Conservation (phyloP, 495 filamentous ascomycete genomes). For the Penicillium pulvis region DNA sequence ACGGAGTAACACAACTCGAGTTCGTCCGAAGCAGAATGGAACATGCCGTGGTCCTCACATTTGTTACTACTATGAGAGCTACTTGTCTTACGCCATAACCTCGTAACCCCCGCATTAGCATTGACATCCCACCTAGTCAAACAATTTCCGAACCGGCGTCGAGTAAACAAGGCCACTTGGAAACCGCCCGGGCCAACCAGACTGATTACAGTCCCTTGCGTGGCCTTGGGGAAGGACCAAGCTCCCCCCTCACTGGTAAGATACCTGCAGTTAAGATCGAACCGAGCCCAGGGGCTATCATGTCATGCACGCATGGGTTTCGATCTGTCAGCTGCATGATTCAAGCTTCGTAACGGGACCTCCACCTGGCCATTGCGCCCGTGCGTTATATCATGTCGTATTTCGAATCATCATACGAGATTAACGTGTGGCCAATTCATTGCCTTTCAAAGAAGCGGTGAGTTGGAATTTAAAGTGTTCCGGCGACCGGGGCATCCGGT, state of each 20-base stretch:
- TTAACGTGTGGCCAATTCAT: neutral
- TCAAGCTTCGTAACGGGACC: conserved; percentile 19
- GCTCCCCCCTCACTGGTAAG: neutral
- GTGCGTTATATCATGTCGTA: conserved; percentile 4
- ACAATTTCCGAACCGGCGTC: conserved; percentile 8
- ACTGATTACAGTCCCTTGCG: conserved; percentile 23
- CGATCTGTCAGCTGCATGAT: conserved; percentile 24
- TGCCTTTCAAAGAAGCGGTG: conserved; percentile 23
- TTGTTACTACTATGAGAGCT: neutral
- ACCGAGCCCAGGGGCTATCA: neutral
- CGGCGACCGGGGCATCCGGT: neutral
- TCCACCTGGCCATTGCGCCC: conserved; percentile 13
- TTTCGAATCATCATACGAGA: neutral
- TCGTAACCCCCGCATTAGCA: neutral
- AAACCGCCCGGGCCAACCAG: conserved; percentile 18
- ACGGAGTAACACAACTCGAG: neutral
- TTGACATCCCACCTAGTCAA: conserved; percentile 9
- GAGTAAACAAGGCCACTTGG: conserved; percentile 18
- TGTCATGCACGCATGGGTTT: conserved; percentile 18
- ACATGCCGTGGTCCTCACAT: neutral
- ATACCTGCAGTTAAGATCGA: conserved; percentile 1
- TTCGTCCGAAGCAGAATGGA: neutral
- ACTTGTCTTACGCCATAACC: neutral
- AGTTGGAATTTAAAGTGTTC: neutral
- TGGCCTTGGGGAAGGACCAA: conserved; percentile 5